phyloP scores from a whole-genome alignment of 2,329 filamentous ascomycete genomes.

The Penicillium sp. region DNA sequence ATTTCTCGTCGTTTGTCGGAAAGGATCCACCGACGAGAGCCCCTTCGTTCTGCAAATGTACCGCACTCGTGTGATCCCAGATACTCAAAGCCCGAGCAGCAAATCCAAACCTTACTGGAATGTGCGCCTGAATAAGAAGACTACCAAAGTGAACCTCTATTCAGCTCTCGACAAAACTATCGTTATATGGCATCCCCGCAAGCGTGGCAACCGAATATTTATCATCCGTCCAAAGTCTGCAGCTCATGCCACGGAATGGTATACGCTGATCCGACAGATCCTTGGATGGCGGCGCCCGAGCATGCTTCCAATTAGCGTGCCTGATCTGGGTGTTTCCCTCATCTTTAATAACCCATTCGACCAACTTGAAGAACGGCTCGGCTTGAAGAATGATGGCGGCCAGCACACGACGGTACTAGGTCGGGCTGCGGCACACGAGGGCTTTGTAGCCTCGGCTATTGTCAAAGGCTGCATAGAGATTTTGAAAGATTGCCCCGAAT shows the following conservation, averaged over 20 bases:
- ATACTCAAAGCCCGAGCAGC: slow-evolving; percentile 49
- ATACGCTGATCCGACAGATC: slow-evolving; percentile 57
- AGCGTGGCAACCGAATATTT: slow-evolving; percentile 52
- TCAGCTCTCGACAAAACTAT: slow-evolving; percentile 63
- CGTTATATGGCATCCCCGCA: slow-evolving; percentile 54
- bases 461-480: slow-evolving; percentile 55
- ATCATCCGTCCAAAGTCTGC: slow-evolving; percentile 58
- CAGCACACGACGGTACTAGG: slow-evolving; percentile 39
- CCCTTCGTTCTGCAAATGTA: slow-evolving; percentile 56
- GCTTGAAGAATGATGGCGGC: slow-evolving; percentile 36
- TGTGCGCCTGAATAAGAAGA: slow-evolving; percentile 50
- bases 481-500: slow-evolving; percentile 52
- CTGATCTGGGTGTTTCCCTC: slow-evolving; percentile 56
- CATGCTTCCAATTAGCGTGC: slow-evolving; percentile 56
- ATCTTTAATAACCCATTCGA: slow-evolving; percentile 56
- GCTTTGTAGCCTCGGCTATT: slow-evolving; percentile 51
- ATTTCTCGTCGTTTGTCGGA: slow-evolving; percentile 56
- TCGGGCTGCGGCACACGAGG: slow-evolving; percentile 42
- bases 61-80: slow-evolving; percentile 58
- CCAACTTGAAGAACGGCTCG: slow-evolving; percentile 41
- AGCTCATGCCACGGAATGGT: slow-evolving; percentile 62
- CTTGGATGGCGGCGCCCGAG: slow-evolving; percentile 54
- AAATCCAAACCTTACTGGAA: slow-evolving; percentile 50
- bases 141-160: slow-evolving; percentile 56
- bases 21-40: slow-evolving; percentile 49